These are phyloP conservation scores for Acer saccharum DNA, from an alignment of 345 rosid genomes.

Conservation along the genomic window DNA sequence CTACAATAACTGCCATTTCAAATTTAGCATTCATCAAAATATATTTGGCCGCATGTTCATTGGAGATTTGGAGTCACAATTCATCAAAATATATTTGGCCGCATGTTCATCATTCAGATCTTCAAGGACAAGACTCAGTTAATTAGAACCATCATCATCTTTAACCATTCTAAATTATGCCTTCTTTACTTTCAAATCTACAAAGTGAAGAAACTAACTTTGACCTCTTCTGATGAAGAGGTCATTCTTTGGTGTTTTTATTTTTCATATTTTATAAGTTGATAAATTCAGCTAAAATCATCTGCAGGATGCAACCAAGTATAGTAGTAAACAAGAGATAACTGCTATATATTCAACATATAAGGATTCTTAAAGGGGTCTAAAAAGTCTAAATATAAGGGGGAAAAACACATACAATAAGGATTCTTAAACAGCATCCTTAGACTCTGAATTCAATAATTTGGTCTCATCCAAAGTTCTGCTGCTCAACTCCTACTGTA, in stretches of 20 bases:
- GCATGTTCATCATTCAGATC: slow-evolving; percentile 1
- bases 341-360: not conserved
- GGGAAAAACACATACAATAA: not conserved
- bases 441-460: not conserved
- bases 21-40: not conserved
- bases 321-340: not conserved
- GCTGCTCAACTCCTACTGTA: not conserved
- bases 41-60: not conserved
- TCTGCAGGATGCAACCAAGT: not conserved
- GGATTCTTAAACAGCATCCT: not conserved
- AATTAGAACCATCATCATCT: not conserved
- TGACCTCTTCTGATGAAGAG: no score
- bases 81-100: not conserved
- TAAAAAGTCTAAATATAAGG: not conserved
- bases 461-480: not conserved
- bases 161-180: not conserved
- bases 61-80: not conserved
- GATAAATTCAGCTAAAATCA: not conserved
- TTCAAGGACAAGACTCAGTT: not conserved
- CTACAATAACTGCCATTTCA: not conserved
- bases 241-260: not conserved
- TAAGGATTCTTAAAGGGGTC: not conserved
- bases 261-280: not conserved
- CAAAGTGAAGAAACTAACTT: not conserved
- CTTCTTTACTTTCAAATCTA: not conserved